Conservation (phyloP, 2,329 filamentous ascomycete genomes). For the Ceratocystis smalleyi region DNA sequence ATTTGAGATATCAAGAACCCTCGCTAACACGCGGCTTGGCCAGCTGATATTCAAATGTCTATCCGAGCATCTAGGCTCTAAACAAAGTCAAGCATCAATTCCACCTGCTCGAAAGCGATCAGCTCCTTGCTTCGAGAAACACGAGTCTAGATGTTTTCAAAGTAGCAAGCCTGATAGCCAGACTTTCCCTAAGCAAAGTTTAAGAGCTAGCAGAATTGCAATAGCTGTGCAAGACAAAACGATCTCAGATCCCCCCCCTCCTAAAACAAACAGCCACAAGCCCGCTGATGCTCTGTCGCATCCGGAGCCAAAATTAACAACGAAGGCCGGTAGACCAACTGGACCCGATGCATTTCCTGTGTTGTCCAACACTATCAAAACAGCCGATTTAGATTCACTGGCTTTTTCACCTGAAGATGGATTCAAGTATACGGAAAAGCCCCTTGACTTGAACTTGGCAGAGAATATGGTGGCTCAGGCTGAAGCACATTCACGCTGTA, state of each 20-base stretch:
- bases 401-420: neutral
- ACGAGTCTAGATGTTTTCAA: slow-evolving; percentile 6
- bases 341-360: neutral
- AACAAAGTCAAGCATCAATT: neutral
- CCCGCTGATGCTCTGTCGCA: neutral
- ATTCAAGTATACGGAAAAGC: neutral
- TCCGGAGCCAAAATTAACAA: neutral
- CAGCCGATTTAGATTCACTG: neutral
- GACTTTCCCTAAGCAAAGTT: slow-evolving; percentile 24
- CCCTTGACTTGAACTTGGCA: neutral
- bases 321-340: neutral
- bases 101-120: slow-evolving; percentile 8
- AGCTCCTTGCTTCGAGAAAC: slow-evolving; percentile 3
- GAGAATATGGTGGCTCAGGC: neutral
- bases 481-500: neutral
- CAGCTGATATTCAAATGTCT: slow-evolving; percentile 72
- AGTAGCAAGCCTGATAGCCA: neutral
- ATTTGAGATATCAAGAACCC: neutral
- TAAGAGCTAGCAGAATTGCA: neutral
- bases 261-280: neutral
- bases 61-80: slow-evolving; percentile 48
- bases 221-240: neutral
- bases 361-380: neutral
- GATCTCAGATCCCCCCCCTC: neutral
- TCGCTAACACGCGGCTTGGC: slow-evolving; percentile 4